Evolutionary conservation across 495 filamentous ascomycete genomes (phyloP).

Genomic region (Melanomma pulvis-pyrius): DNA sequence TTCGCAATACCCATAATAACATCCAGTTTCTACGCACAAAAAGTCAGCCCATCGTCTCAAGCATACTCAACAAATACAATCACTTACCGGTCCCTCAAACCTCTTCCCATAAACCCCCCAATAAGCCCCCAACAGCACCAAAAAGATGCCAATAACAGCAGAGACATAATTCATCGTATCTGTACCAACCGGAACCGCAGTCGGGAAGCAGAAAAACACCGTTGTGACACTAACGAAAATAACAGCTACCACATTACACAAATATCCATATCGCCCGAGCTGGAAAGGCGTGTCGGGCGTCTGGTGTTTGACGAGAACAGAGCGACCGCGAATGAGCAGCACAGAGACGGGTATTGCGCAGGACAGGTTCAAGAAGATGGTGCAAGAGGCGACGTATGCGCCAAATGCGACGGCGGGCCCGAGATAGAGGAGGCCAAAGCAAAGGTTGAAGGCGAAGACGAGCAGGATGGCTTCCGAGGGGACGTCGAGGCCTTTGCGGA

Average conservation of each 20-base stretch:
- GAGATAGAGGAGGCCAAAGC: conserved; percentile 18
- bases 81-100: conserved; percentile 9
- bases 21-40: conserved; percentile 12
- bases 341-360: not conserved
- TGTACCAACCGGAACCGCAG: not conserved
- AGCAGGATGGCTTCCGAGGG: conserved; percentile 7
- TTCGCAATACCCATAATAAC: conserved; percentile 16
- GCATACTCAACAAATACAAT: not conserved
- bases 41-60: conserved; percentile 3
- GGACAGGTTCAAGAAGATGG: conserved; percentile 8
- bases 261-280: conserved; percentile 1
- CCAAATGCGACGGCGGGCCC: not conserved
- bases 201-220: conserved; percentile 10
- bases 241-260: conserved; percentile 1
- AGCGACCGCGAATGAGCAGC: conserved; percentile 4
- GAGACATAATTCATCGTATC: conserved; percentile 12
- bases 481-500: not conserved
- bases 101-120: conserved; percentile 5
- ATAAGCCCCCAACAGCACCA: conserved; percentile 11
- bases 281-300: conserved; percentile 12
- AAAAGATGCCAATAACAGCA: conserved; percentile 7
- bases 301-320: not conserved
- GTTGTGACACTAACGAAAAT: conserved; percentile 10
- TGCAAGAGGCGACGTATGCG: conserved; percentile 1
- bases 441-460: conserved; percentile 14